Evolutionary conservation across 345 rosid genomes (phyloP).

Genomic region (Arabis hirsuta): DNA sequence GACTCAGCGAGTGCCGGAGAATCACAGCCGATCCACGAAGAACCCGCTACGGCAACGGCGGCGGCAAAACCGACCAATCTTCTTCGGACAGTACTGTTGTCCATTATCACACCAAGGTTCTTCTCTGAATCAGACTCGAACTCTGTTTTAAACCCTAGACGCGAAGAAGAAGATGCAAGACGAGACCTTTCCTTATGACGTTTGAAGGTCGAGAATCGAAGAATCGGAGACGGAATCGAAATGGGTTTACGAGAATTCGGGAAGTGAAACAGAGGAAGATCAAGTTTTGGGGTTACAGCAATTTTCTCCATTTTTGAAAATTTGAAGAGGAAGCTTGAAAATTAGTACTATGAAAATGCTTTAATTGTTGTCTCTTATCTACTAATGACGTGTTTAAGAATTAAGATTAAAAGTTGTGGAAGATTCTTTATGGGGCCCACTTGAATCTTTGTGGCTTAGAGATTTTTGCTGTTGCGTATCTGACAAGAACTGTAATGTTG

Average conservation of each 20-base stretch:
- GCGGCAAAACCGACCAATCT: constrained; percentile 58
- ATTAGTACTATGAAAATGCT: neutral
- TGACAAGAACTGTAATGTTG: constrained; percentile 27
- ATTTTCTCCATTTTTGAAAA: constrained; percentile 48
- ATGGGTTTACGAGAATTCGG: constrained; percentile 43
- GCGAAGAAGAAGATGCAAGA: constrained; percentile 33
- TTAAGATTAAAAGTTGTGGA: constrained; percentile 36
- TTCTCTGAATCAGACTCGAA: constrained; percentile 10
- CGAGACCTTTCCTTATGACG: constrained; percentile 42
- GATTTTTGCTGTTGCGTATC: constrained; percentile 49
- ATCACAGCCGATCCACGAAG: constrained; percentile 52
- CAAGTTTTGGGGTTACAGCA: constrained; percentile 44
- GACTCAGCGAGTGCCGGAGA: constrained; percentile 81
- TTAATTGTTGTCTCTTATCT: neutral
- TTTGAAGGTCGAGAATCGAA: constrained; percentile 33
- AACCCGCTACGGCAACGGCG: constrained; percentile 58
- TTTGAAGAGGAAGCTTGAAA: constrained; percentile 19
- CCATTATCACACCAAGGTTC: constrained; percentile 33
- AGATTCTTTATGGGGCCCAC: constrained; percentile 49
- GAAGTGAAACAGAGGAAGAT: constrained; percentile 37
- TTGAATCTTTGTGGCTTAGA: constrained; percentile 60
- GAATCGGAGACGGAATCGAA: constrained; percentile 31
- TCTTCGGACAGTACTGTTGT: constrained; percentile 42
- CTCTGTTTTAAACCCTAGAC: constrained; percentile 28
- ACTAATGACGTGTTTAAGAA: constrained; percentile 21